Evolutionary conservation across 2,329 filamentous ascomycete genomes (phyloP).

Genomic region (Botrytis paeoniae): DNA sequence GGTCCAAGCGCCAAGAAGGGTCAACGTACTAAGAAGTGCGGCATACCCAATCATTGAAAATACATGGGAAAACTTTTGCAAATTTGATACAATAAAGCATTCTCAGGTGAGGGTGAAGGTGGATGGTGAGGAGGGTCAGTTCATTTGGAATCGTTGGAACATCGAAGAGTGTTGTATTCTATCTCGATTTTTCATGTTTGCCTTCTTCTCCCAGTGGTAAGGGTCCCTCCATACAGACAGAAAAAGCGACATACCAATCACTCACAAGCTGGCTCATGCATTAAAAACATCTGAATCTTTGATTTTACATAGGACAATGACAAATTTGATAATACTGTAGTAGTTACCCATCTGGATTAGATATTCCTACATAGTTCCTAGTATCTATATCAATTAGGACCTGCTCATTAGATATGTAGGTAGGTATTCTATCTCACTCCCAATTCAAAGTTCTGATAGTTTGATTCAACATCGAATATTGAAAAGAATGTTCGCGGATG

Average conservation of each 20-base stretch:
- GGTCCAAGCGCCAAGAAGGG: conserved; percentile 9
- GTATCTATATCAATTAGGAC: background rate
- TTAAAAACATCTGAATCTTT: background rate
- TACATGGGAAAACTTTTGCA: background rate
- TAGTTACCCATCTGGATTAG: background rate
- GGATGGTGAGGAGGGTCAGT: background rate
- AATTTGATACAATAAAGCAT: background rate
- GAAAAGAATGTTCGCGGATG: background rate
- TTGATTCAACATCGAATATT: background rate
- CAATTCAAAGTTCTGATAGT: background rate
- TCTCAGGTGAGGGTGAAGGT: background rate
- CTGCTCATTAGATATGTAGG: background rate
- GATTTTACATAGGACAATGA: background rate
- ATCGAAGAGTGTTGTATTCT: background rate
- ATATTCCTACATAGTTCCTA: background rate
- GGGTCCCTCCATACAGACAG: background rate
- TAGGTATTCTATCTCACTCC: background rate
- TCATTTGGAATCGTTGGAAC: background rate
- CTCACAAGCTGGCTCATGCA: background rate
- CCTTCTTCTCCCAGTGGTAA: background rate
- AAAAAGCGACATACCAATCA: background rate
- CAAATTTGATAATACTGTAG: too few species aligned
- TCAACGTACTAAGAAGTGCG: background rate
- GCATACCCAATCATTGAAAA: background rate
- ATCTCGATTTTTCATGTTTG: background rate